These are phyloP conservation scores for Geotrichum klebahnii DNA, from an alignment of 1,139 yeast genomes.

Conservation along the genomic window DNA sequence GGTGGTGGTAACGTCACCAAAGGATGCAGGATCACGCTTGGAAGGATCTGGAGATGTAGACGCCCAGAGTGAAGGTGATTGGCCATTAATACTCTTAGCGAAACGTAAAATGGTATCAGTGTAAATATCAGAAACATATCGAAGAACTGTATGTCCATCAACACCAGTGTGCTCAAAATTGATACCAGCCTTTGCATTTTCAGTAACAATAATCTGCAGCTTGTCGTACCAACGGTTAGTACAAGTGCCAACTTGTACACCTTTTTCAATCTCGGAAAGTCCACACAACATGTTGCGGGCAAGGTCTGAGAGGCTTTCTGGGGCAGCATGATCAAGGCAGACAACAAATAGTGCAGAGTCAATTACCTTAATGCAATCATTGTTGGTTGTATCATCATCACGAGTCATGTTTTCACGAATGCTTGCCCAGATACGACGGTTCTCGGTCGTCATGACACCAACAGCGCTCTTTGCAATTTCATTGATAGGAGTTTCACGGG, in stretches of 20 bases:
- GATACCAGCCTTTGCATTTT: constrained; percentile 88
- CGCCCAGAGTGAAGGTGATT: constrained; percentile 76
- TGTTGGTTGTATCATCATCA: constrained; percentile 42
- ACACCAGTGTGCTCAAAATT: constrained; percentile 95
- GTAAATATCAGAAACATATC: constrained; percentile 85
- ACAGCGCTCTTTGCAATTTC: constrained; percentile 79
- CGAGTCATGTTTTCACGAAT: constrained; percentile 50
- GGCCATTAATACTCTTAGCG: constrained; percentile 76
- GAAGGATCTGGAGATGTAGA: constrained; percentile 48
- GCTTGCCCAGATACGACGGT: constrained; percentile 78
- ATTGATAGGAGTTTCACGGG: constrained; percentile 53
- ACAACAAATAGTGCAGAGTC: constrained; percentile 79
- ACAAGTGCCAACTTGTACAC: constrained; percentile 89
- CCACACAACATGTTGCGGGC: constrained; percentile 87
- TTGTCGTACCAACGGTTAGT: constrained; percentile 95
- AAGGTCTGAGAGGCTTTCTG: constrained; percentile 62
- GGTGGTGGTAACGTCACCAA: constrained; percentile 45
- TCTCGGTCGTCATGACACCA: constrained; percentile 86
- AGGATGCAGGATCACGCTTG: constrained; percentile 43
- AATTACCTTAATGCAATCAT: constrained; percentile 65
- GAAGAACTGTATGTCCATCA: constrained; percentile 87
- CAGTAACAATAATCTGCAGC: constrained; percentile 81
- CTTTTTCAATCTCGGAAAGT: constrained; percentile 68
- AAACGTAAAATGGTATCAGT: constrained; percentile 85
- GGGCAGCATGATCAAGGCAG: constrained; percentile 73